Base-by-base conservation (phyloP, 2,329 filamentous ascomycete species). In the Exophiala alcalophila region DNA sequence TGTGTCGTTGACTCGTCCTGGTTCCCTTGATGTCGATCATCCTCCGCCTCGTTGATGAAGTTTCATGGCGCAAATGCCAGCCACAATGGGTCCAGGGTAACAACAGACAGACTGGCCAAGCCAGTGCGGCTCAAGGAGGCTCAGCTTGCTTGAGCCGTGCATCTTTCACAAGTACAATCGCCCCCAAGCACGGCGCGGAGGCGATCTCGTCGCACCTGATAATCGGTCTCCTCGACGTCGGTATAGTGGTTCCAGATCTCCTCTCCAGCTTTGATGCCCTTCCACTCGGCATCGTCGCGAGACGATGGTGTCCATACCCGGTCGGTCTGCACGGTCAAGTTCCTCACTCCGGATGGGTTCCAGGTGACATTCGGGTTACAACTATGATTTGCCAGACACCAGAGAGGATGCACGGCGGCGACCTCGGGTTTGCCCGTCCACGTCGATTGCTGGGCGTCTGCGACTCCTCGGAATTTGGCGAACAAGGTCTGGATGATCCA, bases 181-280 rank as follows among this genome's bases (percentile, higher is more conserved):
- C 92, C 92, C 0, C 92, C 92, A 38, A 98, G 70, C 46, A 88
- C 90, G 4, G 91, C 92, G 32, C 74, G 72, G 4, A 90, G 87
- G 89, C 91, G 96, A 58, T 94, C 90, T 49, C 92, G 78, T 44
- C 92, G 77, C 60, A 92, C 78, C 55, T 81, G 78, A 2, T 95
- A 89, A 67, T 97, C 92, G 21, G 32, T 42, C 60, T 92, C 78
- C 54, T 82, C 77, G 2, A 96, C 89, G 67, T 97, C 92, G 62
- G 90, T 96, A 63, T 98, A 98, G 66, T 97, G 91, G 61, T 89
- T 94, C 50, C 94, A 65, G 30, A 97, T 81, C 69, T 98, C 91
- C 49, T 94, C 81, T 4, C 85, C 90, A 37, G 78, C 78, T 57
- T 73, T 79, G 55, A 97, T 81, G 0, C 86, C 86, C 0, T 75